Base-by-base conservation (phyloP, 345 rosid species). In the Passiflora organensis region DNA sequence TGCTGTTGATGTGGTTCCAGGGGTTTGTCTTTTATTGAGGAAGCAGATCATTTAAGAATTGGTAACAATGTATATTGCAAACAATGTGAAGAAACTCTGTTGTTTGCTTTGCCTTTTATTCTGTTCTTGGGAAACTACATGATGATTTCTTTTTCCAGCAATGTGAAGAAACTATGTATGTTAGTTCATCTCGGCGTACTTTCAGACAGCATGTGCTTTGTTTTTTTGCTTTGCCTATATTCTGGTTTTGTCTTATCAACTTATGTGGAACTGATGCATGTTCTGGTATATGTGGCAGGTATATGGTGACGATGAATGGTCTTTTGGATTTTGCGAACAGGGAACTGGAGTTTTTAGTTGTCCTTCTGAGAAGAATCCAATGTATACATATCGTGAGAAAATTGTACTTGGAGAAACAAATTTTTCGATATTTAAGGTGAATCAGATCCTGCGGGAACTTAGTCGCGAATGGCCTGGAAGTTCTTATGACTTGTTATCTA, bases 341-440 rank as follows among this genome's bases (percentile, higher is more conserved):
- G 99, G 99, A 62, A 80, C 88, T 60, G 99, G 99, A 55, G 97
- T 86, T 47, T 93, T 89, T 64, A 78, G 81, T 56, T 93, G 89
- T 72, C 91, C 95, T 16, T 75, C 84, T 53, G 75, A 84, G 63
- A 80, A 75, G 74, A 93, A 93, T 67, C 96, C 95, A 1, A 85
- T 86, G 96, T 93, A 93, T 63, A 76, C 91, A 10, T 89, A 80
- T 51, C 87, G 88, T 52, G 97, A 93, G 77, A 56, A 71, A 47
- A 67, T 93, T 50, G 73, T 83, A 41, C 88, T 93, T 25, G 99
- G 97, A 39, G 79, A 4, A 56, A 86, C 97, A 52, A 69, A 63
- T 51, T 72, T 62, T 56, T 72, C 91, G n/a, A 76, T 73, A 70
- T 80, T 25, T 65, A 74, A 77, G 75, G 91, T 89, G 37, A 87